Base-by-base conservation (phyloP, 108 stramenopile species). In the Pseudonitzschia delicatissima region DNA sequence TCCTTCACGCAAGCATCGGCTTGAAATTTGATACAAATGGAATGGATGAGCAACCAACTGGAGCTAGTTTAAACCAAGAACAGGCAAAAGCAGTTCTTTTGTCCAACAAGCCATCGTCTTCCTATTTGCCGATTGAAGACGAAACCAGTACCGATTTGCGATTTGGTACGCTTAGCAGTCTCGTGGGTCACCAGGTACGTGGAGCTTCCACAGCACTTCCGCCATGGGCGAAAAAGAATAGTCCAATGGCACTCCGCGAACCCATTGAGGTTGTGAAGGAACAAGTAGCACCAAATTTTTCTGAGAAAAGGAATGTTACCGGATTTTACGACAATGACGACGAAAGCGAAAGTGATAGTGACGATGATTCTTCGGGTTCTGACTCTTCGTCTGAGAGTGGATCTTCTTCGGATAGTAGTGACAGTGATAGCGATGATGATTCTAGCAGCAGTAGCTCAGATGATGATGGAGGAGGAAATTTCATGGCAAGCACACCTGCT, bases 141-240 rank as follows among this genome's bases (percentile, higher is more conserved):
- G 76, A 74, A 5, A 73, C 57, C 45, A 53, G 53, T 34, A 63
- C 69, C 34, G 66, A 80, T 45, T 95, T 91, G 64, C 81, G 90
- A 26, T 92, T 95, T 63, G 94, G 94, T 25, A 90, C 94, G 47
- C 66, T 95, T 35, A 92, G 87, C 53, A 88, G 87, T 62, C 73
- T 92, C 45, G 74, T 95, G 27, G 77, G 83, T 36, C 77, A 81
- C 45, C 82, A 68, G 65, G 86, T 93, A 13, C 71, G 86, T 5
- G 82, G 78, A 21, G 78, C 87, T 3, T 97, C 94, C 66, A 23
- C 73, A 3, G 68, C 91, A 26, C 72, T 99, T 29, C 94, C 94
- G 18, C 76, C 77, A 34, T 99, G 98, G 98, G 84, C 93, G 6
- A 71, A 52, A 20, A 79, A 77, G 15, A 78, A 95, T 48, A 94